Evolutionary conservation across 768 basidiomycete genomes (phyloP).

Genomic region (Serpula lacrymans): DNA sequence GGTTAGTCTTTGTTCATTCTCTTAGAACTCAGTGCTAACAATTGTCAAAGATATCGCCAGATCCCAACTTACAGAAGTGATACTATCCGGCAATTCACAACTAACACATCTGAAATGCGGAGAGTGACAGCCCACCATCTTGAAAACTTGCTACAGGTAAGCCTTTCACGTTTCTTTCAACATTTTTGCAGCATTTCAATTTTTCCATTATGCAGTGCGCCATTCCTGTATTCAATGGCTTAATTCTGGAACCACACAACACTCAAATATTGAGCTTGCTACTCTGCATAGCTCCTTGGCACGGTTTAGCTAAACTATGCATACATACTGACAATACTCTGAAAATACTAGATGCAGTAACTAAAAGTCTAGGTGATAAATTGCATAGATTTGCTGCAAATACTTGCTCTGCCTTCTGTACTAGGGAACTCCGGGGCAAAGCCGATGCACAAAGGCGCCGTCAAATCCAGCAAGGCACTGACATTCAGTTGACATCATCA

Average conservation of each 20-base stretch:
- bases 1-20: slow-evolving; percentile 12
- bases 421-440: slow-evolving; percentile 13
- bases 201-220: slow-evolving; percentile 19
- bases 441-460: background rate
- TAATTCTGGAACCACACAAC: slow-evolving; percentile 14
- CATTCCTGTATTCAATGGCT: slow-evolving; percentile 30
- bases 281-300: slow-evolving; percentile 21
- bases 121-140: slow-evolving; percentile 33
- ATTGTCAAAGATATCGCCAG: slow-evolving; percentile 18
- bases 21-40: too few species aligned
- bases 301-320: slow-evolving; percentile 27
- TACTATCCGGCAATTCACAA: slow-evolving; percentile 31
- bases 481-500: background rate
- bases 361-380: slow-evolving; percentile 11
- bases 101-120: slow-evolving; percentile 35
- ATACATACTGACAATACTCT: slow-evolving; percentile 25
- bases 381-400: slow-evolving; percentile 19
- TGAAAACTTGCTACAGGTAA: slow-evolving; percentile 35
- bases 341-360: slow-evolving; percentile 6
- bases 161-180: background rate
- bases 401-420: slow-evolving; percentile 18
- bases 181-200: background rate
- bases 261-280: slow-evolving; percentile 12
- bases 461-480: background rate
- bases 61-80: slow-evolving; percentile 26